These are phyloP conservation scores for Paramecium sonneborni DNA, from an alignment of 73 alveolate species.

Conservation along the genomic window DNA sequence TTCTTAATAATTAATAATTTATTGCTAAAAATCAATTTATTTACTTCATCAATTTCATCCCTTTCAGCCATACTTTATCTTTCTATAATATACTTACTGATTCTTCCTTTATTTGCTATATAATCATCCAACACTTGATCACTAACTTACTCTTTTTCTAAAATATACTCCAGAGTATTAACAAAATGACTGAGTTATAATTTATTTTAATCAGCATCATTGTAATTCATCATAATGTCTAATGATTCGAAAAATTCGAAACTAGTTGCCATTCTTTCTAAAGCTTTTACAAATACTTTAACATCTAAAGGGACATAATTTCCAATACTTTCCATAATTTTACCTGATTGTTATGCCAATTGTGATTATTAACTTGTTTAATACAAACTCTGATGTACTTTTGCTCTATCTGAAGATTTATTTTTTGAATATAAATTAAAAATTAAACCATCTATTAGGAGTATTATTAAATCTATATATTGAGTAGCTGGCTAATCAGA, in stretches of 20 bases:
- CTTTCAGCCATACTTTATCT: conserved; percentile 37
- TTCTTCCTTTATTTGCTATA: conserved; percentile 4
- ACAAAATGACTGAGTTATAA: conserved; percentile 42
- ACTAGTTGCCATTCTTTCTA: background rate
- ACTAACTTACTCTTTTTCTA: conserved; percentile 32
- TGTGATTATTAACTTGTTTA: background rate
- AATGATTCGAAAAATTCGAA: background rate
- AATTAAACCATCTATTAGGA: background rate
- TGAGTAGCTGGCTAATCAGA: background rate
- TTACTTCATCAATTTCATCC: conserved; percentile 36
- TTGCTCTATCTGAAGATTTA: conserved; percentile 17
- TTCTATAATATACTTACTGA: background rate
- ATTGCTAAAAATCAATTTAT: background rate
- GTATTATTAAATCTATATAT: background rate
- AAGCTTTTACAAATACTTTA: background rate
- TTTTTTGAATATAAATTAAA: conserved; percentile 22
- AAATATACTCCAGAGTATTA: conserved; percentile 6
- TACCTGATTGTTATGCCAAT: background rate
- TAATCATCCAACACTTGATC: conserved; percentile 4
- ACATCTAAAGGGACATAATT: background rate
- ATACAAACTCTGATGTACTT: background rate
- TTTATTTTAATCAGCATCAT: conserved; percentile 25
- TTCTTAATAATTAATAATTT: background rate
- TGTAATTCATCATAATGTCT: background rate
- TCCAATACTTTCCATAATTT: background rate